phyloP scores from a whole-genome alignment of 192 early-diverging fungal genomes.

The Backusella macrospora region DNA sequence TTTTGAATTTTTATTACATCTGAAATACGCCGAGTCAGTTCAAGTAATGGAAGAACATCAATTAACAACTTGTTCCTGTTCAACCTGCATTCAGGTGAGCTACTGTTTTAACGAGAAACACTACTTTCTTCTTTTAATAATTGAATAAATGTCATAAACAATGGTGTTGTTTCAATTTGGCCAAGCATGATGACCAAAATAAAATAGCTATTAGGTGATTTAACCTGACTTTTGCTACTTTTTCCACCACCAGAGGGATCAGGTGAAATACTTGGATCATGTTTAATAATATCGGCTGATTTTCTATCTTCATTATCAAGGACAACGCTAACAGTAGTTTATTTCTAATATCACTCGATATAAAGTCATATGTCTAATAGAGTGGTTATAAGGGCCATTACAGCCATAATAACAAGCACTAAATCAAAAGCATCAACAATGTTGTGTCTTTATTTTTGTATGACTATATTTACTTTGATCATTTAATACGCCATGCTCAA shows the following conservation, averaged over 20 bases:
- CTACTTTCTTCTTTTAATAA: slow-evolving; percentile 39
- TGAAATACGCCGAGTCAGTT: slow-evolving; percentile 79
- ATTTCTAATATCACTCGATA: slow-evolving; percentile 64
- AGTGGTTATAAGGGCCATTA: slow-evolving; percentile 67
- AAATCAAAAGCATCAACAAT: slow-evolving; percentile 1
- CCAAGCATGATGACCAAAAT: slow-evolving; percentile 62
- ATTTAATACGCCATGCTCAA: slow-evolving; percentile 85
- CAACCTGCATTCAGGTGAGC: not conserved
- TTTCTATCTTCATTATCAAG: not conserved
- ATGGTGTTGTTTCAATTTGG: slow-evolving; percentile 63
- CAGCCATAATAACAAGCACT: slow-evolving; percentile 58
- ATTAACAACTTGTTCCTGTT: slow-evolving; percentile 25
- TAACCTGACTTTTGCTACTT: not conserved
- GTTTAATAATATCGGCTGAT: not conserved
- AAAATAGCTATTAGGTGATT: slow-evolving; percentile 1
- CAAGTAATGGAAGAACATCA: slow-evolving; percentile 74
- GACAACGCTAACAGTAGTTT: not conserved
- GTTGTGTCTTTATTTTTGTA: not conserved
- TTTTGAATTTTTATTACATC: slow-evolving; percentile 78
- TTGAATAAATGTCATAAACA: slow-evolving; percentile 70
- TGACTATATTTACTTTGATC: slow-evolving; percentile 39
- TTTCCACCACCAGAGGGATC: not conserved
- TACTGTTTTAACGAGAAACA: not conserved
- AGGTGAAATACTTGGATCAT: slow-evolving; percentile 21
- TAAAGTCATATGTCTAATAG: slow-evolving; percentile 78